Evolutionary conservation across 306 rosid species (phyloP).

Genomic region (Quillaja saponaria): DNA sequence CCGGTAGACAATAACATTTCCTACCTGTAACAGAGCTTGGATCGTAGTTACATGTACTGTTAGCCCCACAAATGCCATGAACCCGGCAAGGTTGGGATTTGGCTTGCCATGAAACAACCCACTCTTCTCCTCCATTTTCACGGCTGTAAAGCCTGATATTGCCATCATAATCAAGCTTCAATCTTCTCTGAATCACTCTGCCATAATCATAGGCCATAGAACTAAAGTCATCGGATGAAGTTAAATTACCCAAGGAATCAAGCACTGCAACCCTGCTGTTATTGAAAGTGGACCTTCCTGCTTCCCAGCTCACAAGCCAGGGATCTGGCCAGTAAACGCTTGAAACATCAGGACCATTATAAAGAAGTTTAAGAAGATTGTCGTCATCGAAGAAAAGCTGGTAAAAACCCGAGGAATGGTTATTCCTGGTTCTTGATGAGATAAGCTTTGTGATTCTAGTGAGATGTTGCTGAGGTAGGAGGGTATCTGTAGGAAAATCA

Average conservation of each 20-base stretch:
- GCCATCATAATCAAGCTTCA: conserved; percentile 55
- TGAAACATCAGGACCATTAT: conserved; percentile 49
- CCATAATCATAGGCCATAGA: conserved; percentile 46
- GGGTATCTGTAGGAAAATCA: conserved; percentile 52
- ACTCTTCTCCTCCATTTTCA: conserved; percentile 12
- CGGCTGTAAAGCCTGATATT: conserved; percentile 51
- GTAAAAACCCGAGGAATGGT: conserved; percentile 54
- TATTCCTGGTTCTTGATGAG: conserved; percentile 49
- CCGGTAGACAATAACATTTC: conserved; percentile 45
- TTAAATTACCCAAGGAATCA: conserved; percentile 45
- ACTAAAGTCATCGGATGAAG: conserved; percentile 47
- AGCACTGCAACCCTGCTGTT: conserved; percentile 44
- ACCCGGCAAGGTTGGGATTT: conserved; percentile 39
- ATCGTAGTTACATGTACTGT: conserved; percentile 38
- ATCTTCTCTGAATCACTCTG: conserved; percentile 34
- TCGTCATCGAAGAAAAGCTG: conserved; percentile 44
- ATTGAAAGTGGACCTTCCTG: conserved; percentile 44
- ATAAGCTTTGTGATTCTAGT: conserved; percentile 37
- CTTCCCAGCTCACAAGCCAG: conserved; percentile 34
- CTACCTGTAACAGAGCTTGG: conserved; percentile 5
- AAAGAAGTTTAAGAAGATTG: conserved; percentile 52
- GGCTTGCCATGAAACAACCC: conserved; percentile 59
- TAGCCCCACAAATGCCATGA: conserved; percentile 55
- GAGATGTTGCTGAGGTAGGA: conserved; percentile 45
- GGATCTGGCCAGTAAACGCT: conserved; percentile 62